Conservation (phyloP, 106 monocot genomes). For the Dioscorea dumetorum region DNA sequence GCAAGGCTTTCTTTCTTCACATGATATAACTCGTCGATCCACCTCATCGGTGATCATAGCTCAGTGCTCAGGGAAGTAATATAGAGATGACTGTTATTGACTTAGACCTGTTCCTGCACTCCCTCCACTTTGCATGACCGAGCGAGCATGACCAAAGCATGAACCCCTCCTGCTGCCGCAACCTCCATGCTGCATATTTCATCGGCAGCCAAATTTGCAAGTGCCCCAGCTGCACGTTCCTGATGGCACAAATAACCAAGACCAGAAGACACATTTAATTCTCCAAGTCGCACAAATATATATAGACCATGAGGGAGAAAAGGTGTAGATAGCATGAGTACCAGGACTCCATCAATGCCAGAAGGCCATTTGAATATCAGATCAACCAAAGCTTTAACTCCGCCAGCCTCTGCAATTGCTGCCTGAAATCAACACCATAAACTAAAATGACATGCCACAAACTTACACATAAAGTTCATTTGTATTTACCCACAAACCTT, state of each 20-base stretch:
- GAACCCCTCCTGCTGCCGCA: conserved; percentile 82
- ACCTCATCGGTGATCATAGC: too few relatives aligned
- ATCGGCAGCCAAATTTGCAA: conserved; percentile 97
- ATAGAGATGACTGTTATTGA: too few relatives aligned
- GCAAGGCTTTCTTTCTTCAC: too few relatives aligned
- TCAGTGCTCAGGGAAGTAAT: too few relatives aligned
- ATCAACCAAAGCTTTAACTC: conserved; percentile 93
- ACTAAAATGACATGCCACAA: neutral
- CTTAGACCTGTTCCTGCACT: conserved; percentile 88
- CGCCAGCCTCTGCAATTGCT: conserved; percentile 89
- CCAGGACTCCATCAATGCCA: conserved; percentile 90
- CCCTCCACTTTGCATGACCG: conserved; percentile 91
- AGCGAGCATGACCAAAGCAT: conserved; percentile 90
- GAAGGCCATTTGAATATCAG: conserved; percentile 92
- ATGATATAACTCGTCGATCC: too few relatives aligned
- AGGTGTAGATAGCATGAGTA: conserved; percentile 18
- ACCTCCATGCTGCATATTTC: conserved; percentile 97
- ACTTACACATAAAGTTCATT: neutral
- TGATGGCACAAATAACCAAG: conserved; percentile 18
- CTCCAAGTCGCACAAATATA: too few relatives aligned
- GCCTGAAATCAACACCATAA: conserved; percentile 31
- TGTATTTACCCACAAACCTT: conserved; percentile 43
- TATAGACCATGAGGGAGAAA: too few relatives aligned
- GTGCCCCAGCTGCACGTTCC: conserved; percentile 98
- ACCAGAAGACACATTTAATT: too few relatives aligned